phyloP scores from a whole-genome alignment of 2,329 filamentous ascomycete species.

The Peltaster fructicola region DNA sequence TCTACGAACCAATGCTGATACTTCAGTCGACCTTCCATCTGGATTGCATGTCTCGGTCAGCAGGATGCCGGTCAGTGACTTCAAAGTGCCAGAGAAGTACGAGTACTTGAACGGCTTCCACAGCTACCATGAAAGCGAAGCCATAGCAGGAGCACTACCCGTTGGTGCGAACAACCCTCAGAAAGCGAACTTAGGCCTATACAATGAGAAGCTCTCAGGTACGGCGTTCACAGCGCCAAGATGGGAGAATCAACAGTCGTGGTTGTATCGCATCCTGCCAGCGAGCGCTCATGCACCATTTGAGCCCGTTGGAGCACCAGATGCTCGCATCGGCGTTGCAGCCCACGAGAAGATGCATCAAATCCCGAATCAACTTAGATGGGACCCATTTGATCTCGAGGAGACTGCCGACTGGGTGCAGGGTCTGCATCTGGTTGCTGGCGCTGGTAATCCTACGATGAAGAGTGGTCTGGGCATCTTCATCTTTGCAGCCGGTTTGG shows the following conservation, averaged over 20 bases:
- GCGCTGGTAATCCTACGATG: conserved; percentile 59
- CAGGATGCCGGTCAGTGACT: conserved; percentile 47
- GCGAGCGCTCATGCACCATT: conserved; percentile 41
- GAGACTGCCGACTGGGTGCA: conserved; percentile 51
- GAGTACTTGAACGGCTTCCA: conserved; percentile 64
- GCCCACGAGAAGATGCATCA: conserved; percentile 45
- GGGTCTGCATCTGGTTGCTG: conserved; percentile 54
- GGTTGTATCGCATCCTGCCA: conserved; percentile 40
- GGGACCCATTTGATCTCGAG: conserved; percentile 62
- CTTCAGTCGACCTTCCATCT: not conserved
- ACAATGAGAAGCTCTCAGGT: conserved; percentile 54
- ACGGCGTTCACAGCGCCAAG: conserved; percentile 42
- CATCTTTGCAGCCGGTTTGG: conserved; percentile 60
- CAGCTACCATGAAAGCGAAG: conserved; percentile 65
- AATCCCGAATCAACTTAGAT: conserved; percentile 66
- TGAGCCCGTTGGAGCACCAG: conserved; percentile 30
- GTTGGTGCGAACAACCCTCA: conserved; percentile 67
- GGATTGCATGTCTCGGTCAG: not conserved
- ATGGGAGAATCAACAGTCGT: conserved; percentile 39
- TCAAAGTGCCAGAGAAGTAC: conserved; percentile 50
- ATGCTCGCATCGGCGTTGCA: too few species aligned
- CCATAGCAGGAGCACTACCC: conserved; percentile 55
- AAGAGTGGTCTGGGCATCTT: conserved; percentile 68
- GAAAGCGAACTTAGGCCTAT: conserved; percentile 59
- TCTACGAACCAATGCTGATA: conserved; percentile 1